Conservation (phyloP, 2,329 filamentous ascomycete genomes). For the Cryphonectria carpinicola region DNA sequence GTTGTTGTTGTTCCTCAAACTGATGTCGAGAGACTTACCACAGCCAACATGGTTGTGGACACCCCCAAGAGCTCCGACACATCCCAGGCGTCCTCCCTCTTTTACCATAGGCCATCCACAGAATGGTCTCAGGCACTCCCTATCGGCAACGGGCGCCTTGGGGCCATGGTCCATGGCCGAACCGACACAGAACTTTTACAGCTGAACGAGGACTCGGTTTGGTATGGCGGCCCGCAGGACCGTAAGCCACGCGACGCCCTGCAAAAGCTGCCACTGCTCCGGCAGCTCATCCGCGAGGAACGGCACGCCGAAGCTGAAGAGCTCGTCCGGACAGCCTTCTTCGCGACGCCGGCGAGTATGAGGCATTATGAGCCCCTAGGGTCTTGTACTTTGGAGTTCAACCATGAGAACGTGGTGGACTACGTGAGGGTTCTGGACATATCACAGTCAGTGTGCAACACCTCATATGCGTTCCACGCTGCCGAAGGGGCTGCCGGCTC, state of each 20-base stretch:
- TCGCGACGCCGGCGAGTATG: conserved; percentile 49
- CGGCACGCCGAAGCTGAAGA: conserved; percentile 47
- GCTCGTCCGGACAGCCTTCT: conserved; percentile 46
- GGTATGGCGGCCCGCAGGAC: conserved; percentile 50
- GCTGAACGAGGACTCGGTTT: conserved; percentile 53
- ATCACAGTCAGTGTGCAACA: conserved; percentile 24
- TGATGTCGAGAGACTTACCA: conserved; percentile 46
- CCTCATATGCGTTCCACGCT: conserved; percentile 19
- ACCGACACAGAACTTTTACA: conserved; percentile 47
- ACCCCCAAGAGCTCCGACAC: neutral
- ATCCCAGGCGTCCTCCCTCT: conserved; percentile 28
- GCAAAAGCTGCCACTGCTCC: conserved; percentile 42
- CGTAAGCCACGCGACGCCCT: conserved; percentile 45
- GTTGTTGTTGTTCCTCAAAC: conserved; percentile 37
- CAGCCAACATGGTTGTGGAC: neutral
- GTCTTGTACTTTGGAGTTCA: conserved; percentile 45
- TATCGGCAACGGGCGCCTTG: conserved; percentile 52
- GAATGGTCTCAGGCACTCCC: conserved; percentile 46
- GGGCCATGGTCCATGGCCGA: conserved; percentile 50
- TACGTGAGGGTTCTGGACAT: conserved; percentile 31
- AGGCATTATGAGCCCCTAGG: conserved; percentile 51
- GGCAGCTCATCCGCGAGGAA: conserved; percentile 45
- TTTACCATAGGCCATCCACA: conserved; percentile 37
- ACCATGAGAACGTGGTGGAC: conserved; percentile 34
- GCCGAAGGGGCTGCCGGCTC: neutral